These are phyloP conservation scores for Picea mariana DNA, from an alignment of 83 land plant genomes.

Conservation along the genomic window DNA sequence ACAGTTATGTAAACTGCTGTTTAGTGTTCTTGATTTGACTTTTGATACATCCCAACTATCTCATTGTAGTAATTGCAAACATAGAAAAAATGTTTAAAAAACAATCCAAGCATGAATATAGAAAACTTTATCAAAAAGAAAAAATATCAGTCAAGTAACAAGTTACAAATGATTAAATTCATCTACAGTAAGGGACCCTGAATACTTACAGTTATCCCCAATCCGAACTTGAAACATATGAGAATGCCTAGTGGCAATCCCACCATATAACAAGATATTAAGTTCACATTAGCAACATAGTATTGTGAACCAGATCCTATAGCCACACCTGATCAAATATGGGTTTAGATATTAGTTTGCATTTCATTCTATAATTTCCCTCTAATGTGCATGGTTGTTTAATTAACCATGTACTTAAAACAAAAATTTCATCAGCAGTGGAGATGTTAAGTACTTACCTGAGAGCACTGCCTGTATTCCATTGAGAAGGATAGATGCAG, in stretches of 20 bases:
- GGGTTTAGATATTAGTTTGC: not conserved
- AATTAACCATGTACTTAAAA: not conserved
- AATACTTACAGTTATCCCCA: constrained; percentile 20
- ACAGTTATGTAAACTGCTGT: no score
- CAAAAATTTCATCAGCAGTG: not conserved
- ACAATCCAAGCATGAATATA: not conserved
- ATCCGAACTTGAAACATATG: constrained; percentile 11
- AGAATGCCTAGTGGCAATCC: constrained; percentile 17
- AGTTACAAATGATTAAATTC: not conserved
- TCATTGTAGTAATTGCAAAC: no score
- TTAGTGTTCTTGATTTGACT: no score
- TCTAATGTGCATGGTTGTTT: not conserved
- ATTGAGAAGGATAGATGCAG: constrained; percentile 19
- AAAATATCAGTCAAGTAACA: not conserved
- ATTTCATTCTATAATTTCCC: not conserved
- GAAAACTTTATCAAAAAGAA: not conserved
- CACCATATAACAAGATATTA: constrained; percentile 17
- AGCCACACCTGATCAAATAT: constrained; percentile 19
- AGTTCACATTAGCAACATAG: constrained; percentile 18
- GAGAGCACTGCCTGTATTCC: constrained; percentile 19
- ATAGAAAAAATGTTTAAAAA: not conserved
- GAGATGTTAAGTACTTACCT: constrained; percentile 12
- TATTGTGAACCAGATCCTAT: constrained; percentile 16
- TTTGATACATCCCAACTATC: not conserved
- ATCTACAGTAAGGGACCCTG: not conserved